Conservation (phyloP, 129 eudicot genomes). For the Daucus carota region DNA sequence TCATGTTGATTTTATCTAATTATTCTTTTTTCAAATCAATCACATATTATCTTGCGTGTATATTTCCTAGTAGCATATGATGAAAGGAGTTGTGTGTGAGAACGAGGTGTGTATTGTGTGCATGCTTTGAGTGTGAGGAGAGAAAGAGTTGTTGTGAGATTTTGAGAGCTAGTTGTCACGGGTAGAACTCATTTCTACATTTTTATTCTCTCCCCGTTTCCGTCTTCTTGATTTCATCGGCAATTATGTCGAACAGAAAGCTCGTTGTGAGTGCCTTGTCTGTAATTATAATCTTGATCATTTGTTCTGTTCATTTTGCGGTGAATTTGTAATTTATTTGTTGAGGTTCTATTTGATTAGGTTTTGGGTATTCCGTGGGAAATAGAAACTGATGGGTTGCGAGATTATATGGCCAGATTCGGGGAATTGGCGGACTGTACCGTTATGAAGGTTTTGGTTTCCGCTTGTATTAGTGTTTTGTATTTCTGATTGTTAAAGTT, state of each 20-base stretch:
- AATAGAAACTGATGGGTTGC: slow-evolving; percentile 84
- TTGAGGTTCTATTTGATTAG: slow-evolving; percentile 22
- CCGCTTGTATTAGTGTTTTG: not conserved
- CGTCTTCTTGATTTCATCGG: not conserved
- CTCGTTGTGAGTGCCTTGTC: slow-evolving; percentile 61
- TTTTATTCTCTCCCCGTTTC: slow-evolving; percentile 6
- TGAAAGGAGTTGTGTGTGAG: slow-evolving; percentile 60
- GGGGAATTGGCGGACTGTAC: slow-evolving; percentile 98
- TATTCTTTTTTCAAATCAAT: no score
- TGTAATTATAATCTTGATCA: not conserved
- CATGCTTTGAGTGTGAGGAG: slow-evolving; percentile 76
- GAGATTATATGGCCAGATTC: slow-evolving; percentile 79
- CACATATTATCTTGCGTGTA: no score
- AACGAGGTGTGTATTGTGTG: slow-evolving; percentile 86
- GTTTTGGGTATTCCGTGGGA: slow-evolving; percentile 99
- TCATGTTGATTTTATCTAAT: not conserved
- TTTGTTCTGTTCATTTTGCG: not conserved
- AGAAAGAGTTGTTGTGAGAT: not conserved
- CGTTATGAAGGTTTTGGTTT: slow-evolving; percentile 97
- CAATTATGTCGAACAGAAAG: slow-evolving; percentile 60
- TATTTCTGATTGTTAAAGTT: not conserved
- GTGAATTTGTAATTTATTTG: not conserved
- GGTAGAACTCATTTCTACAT: no score
- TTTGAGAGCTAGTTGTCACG: no score
- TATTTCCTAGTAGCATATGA: slow-evolving; percentile 3